Conservation (phyloP, 148 eudicot species). For the Rhododendron simsii region DNA sequence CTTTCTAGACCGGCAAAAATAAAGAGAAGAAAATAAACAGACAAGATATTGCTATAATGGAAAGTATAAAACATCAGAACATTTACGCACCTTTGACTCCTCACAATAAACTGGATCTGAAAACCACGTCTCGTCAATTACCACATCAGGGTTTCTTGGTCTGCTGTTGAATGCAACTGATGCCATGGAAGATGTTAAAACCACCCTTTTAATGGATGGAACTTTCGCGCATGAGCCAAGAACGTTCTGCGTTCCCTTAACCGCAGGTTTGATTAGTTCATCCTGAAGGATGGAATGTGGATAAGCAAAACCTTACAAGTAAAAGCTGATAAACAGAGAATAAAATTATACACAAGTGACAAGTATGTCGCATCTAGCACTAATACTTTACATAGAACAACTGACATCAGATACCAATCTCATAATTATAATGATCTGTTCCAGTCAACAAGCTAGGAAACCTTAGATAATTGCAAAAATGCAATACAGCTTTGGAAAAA, state of each 20-base stretch:
- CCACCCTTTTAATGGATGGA: conserved; percentile 21
- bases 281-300: conserved; percentile 13
- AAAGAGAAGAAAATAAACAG: neutral
- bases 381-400: neutral
- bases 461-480: neutral
- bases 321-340: neutral
- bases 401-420: neutral
- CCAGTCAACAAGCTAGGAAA: neutral
- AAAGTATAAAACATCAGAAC: neutral
- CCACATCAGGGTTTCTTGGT: conserved; percentile 13
- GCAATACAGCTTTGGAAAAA: neutral
- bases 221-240: conserved; percentile 18
- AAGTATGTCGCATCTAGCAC: neutral
- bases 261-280: conserved; percentile 20
- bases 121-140: conserved; percentile 24
- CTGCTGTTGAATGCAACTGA: conserved; percentile 3
- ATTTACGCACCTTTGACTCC: conserved; percentile 14
- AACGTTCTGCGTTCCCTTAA: conserved; percentile 22
- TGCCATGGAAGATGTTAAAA: conserved; percentile 22
- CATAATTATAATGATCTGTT: neutral
- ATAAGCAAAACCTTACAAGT: neutral
- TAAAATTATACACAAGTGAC: neutral
- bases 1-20: neutral
- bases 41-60: neutral
- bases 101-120: conserved; percentile 15